phyloP scores from a whole-genome alignment of 2,329 filamentous ascomycete species.

The Tolypocladium ophioglossoides region DNA sequence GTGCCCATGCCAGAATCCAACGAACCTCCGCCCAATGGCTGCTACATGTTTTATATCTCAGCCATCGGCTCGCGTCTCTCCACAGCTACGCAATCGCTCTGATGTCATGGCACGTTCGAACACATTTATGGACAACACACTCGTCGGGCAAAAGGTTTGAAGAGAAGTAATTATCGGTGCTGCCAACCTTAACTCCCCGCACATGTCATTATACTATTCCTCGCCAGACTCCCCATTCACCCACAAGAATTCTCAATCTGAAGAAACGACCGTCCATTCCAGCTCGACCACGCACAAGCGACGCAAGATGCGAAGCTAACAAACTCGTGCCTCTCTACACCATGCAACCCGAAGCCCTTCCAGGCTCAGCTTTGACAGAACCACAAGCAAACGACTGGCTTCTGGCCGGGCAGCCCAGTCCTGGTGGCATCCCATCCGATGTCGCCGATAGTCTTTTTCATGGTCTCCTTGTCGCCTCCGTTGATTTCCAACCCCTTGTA shows the following conservation, averaged over 20 bases:
- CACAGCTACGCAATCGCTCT: background rate
- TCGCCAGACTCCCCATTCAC: background rate
- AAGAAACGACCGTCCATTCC: background rate
- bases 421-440: slow-evolving; percentile 48
- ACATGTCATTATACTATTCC: background rate
- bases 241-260: background rate
- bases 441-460: slow-evolving; percentile 40
- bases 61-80: background rate
- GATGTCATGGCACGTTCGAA: background rate
- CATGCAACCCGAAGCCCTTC: background rate
- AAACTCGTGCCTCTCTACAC: background rate
- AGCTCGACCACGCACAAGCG: background rate
- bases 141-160: background rate
- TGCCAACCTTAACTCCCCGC: background rate
- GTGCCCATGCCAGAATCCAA: background rate
- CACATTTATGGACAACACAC: background rate
- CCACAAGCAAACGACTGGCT: slow-evolving; percentile 50
- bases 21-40: background rate
- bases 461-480: slow-evolving; percentile 36
- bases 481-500: slow-evolving; percentile 41
- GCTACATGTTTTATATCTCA: background rate
- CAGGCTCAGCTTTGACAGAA: slow-evolving; percentile 38
- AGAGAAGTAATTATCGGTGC: background rate
- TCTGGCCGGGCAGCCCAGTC: slow-evolving; percentile 34
- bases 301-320: background rate